A percentile compares a stretch with the other conserved stretches of the same genome.
phyloP scores from a whole-genome alignment of 306 rosid species.

The Corylus avellana region DNA sequence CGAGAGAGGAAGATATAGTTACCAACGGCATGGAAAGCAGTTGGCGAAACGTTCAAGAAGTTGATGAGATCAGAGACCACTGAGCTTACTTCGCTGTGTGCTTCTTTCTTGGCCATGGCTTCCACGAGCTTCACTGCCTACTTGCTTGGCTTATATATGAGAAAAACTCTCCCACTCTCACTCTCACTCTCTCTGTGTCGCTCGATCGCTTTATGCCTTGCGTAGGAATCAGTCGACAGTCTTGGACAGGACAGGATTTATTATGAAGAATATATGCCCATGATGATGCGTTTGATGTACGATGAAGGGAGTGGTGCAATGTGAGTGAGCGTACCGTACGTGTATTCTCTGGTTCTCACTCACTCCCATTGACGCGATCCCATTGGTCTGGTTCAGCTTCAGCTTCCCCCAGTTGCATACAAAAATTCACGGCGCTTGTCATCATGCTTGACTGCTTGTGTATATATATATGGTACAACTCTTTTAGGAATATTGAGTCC shows the following conservation, averaged over 20 bases:
- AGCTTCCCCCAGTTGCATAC: too few relatives aligned
- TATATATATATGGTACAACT: not conserved
- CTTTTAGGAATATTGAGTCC: not conserved
- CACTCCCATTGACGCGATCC: too few relatives aligned
- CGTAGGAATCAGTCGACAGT: not conserved
- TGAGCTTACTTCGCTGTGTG: constrained; percentile 26
- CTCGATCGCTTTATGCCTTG: not conserved
- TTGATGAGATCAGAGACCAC: constrained; percentile 69
- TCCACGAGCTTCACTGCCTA: not conserved
- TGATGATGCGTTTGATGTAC: not conserved
- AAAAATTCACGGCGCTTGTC: too few relatives aligned
- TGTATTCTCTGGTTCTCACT: not conserved
- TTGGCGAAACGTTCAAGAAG: constrained; percentile 89
- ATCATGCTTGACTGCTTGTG: too few relatives aligned
- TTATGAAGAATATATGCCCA: constrained; percentile 2
- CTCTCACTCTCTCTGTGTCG: not conserved
- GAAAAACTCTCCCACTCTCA: not conserved
- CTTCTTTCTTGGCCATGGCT: constrained; percentile 54
- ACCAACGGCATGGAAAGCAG: constrained; percentile 99
- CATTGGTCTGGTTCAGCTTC: too few relatives aligned
- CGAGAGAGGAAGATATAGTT: constrained; percentile 1
- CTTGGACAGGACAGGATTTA: not conserved
- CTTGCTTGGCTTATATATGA: not conserved
- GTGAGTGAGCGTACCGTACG: not conserved
- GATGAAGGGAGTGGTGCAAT: not conserved